A percentile compares a stretch with the other conserved stretches of the same genome.
phyloP scores from a whole-genome alignment of 202 grass and related monocot species.

The Eragrostis tef region DNA sequence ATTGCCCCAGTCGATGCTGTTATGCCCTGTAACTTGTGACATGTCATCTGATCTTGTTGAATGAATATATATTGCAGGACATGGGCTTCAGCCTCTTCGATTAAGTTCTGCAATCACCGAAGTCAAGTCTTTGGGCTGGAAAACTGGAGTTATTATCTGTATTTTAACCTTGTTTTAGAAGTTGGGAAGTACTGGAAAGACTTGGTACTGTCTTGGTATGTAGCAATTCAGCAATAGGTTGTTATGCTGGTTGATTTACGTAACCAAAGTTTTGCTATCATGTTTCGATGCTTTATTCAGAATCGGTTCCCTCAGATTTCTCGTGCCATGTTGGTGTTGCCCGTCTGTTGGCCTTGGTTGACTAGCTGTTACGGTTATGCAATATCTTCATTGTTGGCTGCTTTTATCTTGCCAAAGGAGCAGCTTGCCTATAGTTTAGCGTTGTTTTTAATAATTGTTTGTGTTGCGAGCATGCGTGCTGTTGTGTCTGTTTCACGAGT shows the following conservation, averaged over 20 bases:
- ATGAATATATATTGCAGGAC: slow-evolving; percentile 46
- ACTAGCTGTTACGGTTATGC: too few relatives aligned
- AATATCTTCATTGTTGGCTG: too few relatives aligned
- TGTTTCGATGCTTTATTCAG: slow-evolving; percentile 13
- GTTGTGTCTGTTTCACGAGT: too few relatives aligned
- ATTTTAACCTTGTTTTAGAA: slow-evolving; percentile 45
- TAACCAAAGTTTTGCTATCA: slow-evolving; percentile 43
- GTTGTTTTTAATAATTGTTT: too few relatives aligned
- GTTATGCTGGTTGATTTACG: slow-evolving; percentile 33
- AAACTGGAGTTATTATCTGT: slow-evolving; percentile 34
- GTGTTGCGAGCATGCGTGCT: too few relatives aligned
- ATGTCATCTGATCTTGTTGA: background rate
- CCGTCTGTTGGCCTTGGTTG: too few relatives aligned
- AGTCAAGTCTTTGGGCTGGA: background rate
- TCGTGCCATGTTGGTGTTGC: too few relatives aligned
- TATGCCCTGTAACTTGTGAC: background rate
- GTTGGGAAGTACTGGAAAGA: slow-evolving; percentile 32
- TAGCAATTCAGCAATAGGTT: slow-evolving; percentile 37
- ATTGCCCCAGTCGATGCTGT: background rate
- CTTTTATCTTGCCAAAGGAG: too few relatives aligned
- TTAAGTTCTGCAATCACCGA: slow-evolving; percentile 13
- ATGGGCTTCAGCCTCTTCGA: slow-evolving; percentile 86
- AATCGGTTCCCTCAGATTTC: background rate
- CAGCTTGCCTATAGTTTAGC: too few relatives aligned
- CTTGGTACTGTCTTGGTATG: slow-evolving; percentile 28